These are phyloP conservation scores for Fusarium concolor DNA, from an alignment of 2,329 filamentous ascomycete species.

Conservation along the genomic window DNA sequence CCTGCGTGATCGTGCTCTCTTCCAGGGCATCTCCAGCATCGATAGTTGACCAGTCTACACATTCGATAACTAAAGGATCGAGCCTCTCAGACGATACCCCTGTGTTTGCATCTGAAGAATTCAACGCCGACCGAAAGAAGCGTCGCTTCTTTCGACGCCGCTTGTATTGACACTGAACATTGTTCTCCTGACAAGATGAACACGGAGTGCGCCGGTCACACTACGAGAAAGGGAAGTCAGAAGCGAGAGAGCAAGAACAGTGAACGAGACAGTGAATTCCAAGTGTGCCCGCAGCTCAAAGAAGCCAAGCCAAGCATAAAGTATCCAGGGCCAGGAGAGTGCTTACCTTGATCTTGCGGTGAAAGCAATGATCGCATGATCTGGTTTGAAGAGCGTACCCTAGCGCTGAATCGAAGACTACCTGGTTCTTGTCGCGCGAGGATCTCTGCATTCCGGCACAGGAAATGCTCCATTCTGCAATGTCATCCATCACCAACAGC, in stretches of 20 bases:
- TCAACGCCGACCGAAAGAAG: neutral
- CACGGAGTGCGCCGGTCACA: neutral
- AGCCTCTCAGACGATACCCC: neutral
- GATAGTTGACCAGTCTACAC: neutral
- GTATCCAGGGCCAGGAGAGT: neutral
- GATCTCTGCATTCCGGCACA: neutral
- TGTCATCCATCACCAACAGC: neutral
- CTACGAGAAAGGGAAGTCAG: neutral
- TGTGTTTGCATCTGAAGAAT: neutral
- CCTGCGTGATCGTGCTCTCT: no score
- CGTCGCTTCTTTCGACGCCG: neutral
- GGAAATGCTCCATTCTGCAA: neutral
- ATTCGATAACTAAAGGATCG: rapidly evolving
- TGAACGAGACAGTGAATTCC: no score
- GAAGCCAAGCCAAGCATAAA: no score
- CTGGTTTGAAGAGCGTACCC: neutral
- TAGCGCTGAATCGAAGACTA: neutral
- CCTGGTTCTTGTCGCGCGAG: neutral
- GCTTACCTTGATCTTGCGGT: neutral
- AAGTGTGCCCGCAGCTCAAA: no score
- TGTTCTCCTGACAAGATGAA: neutral
- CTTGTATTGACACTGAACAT: neutral
- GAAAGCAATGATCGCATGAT: neutral
- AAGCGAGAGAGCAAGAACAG: neutral
- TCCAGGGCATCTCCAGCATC: neutral